These are phyloP conservation scores for Candida silvatica DNA, from an alignment of 805 yeast genomes.

Conservation along the genomic window DNA sequence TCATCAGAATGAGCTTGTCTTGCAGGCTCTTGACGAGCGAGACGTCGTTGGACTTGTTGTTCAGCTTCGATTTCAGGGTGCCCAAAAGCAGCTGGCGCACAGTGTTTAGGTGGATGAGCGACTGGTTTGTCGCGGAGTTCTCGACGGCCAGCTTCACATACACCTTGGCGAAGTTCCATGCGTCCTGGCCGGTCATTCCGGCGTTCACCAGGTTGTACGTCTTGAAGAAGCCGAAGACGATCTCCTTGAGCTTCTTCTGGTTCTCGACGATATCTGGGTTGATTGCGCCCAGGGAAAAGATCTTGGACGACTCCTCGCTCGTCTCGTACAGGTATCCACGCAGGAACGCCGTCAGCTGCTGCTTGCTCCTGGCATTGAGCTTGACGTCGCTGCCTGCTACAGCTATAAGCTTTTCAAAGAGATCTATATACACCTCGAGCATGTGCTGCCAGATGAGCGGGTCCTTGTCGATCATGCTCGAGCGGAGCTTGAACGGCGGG, in stretches of 20 bases:
- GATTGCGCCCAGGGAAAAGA: slow-evolving; percentile 63
- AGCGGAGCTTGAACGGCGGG: slow-evolving; percentile 68
- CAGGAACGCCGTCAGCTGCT: slow-evolving; percentile 48
- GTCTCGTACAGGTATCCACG: slow-evolving; percentile 53
- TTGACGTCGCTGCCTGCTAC: too few relatives aligned
- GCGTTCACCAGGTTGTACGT: slow-evolving; percentile 14
- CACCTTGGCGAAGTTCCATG: slow-evolving; percentile 57
- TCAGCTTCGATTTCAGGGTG: too few relatives aligned
- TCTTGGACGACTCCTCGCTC: slow-evolving; percentile 48
- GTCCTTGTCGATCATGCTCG: slow-evolving; percentile 72
- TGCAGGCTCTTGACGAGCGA: slow-evolving; percentile 40
- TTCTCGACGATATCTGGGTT: slow-evolving; percentile 59
- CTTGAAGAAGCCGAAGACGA: slow-evolving; percentile 43
- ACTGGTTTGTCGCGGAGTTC: slow-evolving; percentile 20
- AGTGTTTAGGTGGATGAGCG: slow-evolving; percentile 21
- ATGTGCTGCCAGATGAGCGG: slow-evolving; percentile 79
- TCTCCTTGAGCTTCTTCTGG: slow-evolving; percentile 36
- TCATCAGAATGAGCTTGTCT: slow-evolving; percentile 37
- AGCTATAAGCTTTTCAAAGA: slow-evolving; percentile 34
- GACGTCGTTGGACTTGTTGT: slow-evolving; percentile 40
- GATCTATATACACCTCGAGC: slow-evolving; percentile 50
- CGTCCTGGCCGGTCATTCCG: slow-evolving; percentile 41
- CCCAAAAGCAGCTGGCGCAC: slow-evolving; percentile 54
- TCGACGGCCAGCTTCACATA: slow-evolving; percentile 33
- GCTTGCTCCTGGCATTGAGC: slow-evolving; percentile 45